phyloP scores from a whole-genome alignment of 805 yeast genomes.

The Brettanomyces naardenensis region DNA sequence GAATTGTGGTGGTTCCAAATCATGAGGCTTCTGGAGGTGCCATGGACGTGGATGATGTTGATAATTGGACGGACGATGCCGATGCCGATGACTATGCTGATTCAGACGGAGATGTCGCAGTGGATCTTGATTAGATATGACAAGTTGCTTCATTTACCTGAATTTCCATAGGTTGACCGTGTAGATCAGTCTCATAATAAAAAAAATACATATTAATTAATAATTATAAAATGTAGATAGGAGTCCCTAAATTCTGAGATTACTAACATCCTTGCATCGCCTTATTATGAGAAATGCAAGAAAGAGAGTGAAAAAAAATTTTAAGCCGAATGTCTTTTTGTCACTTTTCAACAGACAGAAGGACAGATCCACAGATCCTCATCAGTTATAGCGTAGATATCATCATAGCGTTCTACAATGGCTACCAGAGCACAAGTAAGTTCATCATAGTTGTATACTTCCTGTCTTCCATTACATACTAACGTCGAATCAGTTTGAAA shows the following conservation, averaged over 20 bases:
- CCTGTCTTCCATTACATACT: constrained; percentile 3
- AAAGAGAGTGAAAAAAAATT: too few relatives aligned
- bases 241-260: background rate
- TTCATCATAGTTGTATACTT: constrained; percentile 35
- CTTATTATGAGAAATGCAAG: too few relatives aligned
- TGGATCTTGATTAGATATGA: constrained; percentile 18
- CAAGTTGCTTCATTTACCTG: background rate
- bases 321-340: too few relatives aligned
- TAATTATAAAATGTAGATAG: background rate
- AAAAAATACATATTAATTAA: background rate
- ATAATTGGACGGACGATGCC: constrained; percentile 55
- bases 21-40: constrained; percentile 55
- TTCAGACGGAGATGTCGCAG: constrained; percentile 13
- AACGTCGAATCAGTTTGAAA: constrained; percentile 73
- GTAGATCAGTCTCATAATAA: background rate
- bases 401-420: too few relatives aligned
- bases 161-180: too few relatives aligned
- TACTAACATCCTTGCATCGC: too few relatives aligned
- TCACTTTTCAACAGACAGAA: too few relatives aligned
- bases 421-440: constrained; percentile 67
- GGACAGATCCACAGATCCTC: too few relatives aligned
- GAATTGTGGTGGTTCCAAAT: constrained; percentile 77
- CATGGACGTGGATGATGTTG: constrained; percentile 49
- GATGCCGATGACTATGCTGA: constrained; percentile 42
- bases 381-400: too few relatives aligned